Base-by-base conservation (phyloP, 768 basidiomycete genomes). In the Lactarius hatsudake region DNA sequence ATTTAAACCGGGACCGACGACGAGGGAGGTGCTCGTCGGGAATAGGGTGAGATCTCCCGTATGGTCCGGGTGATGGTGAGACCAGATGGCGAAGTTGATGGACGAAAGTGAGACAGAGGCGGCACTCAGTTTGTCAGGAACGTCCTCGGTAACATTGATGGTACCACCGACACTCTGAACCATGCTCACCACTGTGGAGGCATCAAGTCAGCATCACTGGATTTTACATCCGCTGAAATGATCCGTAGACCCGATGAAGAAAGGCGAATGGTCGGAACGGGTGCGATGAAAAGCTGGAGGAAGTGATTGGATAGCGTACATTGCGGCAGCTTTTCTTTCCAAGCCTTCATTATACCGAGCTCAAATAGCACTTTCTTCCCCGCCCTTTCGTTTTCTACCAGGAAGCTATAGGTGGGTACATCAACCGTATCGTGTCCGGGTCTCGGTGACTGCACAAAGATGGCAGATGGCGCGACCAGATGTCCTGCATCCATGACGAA, bases 1-100 rank as follows among this genome's bases (percentile, higher is more conserved):
- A 38, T 23, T 59, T 59, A 59, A 59, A 18, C 58, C 58, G n/a
- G 58, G 58, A 34, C 58, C 58, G 23, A 59, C 58, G 36, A 59
- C 36, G 13, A 59, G 58, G 34, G 58, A 23, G 6, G 58, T 59
- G 7, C 30, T 59, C 5, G 38, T 17, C 15, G 54, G 58, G 20
- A 59, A 59, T 17, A 59, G 36, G 23, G 38, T 18, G 10, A 34
- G 55, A 34, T 57, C 55, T 26, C 55, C 55, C 30, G 55, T 34
- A 12, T 57, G 55, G 36, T 17, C 58, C 6, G 38, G 32, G 34
- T 59, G 58, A 40, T 38, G 58, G 12, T 59, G 58, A 26, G 58
- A 59, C 58, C 58, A 59, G 36, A 59, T 23, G 58, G n/a, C 36
- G 20, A 20, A 56, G 36, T 40, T 5, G 32, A 57, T 57, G 30